These are phyloP conservation scores for Epichloe festucae DNA, from an alignment of 2,329 filamentous ascomycete genomes.

Conservation along the genomic window DNA sequence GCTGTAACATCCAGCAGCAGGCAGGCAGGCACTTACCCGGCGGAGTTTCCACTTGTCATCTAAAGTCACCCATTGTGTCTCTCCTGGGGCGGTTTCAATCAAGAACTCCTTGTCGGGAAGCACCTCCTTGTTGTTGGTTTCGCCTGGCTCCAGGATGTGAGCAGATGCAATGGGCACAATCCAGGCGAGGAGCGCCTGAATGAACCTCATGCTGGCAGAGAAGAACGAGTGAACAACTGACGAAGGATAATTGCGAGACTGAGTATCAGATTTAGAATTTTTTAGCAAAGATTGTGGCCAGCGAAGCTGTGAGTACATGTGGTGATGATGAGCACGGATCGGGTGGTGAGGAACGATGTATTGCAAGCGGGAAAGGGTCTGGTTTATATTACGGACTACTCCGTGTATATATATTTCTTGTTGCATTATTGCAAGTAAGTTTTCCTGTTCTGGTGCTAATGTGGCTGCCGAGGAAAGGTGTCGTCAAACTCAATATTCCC, in stretches of 20 bases:
- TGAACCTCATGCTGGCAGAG: constrained; percentile 34
- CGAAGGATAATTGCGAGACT: not conserved
- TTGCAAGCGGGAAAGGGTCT: not conserved
- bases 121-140: constrained; percentile 34
- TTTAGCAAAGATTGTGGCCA: too few species aligned
- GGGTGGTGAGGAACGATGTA: too few species aligned
- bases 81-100: constrained; percentile 72
- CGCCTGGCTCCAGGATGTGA: constrained; percentile 41
- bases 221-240: not conserved
- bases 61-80: constrained; percentile 79
- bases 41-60: constrained; percentile 90
- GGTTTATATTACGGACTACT: not conserved
- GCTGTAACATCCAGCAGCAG: too few species aligned
- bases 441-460: not conserved
- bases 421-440: not conserved
- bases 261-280: not conserved
- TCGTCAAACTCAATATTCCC: too few species aligned
- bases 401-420: not conserved
- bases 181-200: constrained; percentile 37
- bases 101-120: constrained; percentile 41
- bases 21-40: constrained; percentile 42
- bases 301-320: too few species aligned
- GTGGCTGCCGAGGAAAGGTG: not conserved
- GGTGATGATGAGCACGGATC: too few species aligned
- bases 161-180: constrained; percentile 39